Evolutionary conservation across 179 eudicot species (phyloP).

Genomic region (Heliamphora pulchella): DNA sequence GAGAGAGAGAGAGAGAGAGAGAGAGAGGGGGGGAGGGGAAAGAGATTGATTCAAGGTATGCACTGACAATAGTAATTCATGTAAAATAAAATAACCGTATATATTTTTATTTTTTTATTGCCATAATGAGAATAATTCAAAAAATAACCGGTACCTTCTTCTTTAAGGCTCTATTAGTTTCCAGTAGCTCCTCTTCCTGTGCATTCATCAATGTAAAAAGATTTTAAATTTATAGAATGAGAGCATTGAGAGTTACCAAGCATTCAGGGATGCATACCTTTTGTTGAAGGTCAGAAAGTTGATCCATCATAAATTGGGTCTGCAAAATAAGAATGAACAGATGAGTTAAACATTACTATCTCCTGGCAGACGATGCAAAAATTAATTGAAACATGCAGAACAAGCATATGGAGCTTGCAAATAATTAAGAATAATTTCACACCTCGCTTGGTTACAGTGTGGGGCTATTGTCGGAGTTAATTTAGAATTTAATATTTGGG

Average conservation of each 20-base stretch:
- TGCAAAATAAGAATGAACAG: background rate
- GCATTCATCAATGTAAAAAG: background rate
- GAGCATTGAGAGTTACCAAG: background rate
- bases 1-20: rapidly evolving
- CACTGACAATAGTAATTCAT: no score
- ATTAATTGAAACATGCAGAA: background rate
- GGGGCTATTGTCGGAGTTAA: no score
- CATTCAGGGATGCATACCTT: background rate
- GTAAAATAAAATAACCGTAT: no score
- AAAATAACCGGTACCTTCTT: slow-evolving; percentile 4
- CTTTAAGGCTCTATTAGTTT: slow-evolving; percentile 10
- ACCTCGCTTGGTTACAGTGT: no score
- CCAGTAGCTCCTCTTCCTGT: slow-evolving; percentile 13
- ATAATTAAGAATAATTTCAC: no score
- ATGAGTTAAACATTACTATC: no score
- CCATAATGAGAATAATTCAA: no score
- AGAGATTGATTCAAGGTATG: no score
- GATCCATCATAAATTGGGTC: slow-evolving; percentile 17
- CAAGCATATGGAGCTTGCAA: background rate
- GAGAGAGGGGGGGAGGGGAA: no score
- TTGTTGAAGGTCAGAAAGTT: slow-evolving; percentile 15
- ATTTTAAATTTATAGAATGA: background rate
- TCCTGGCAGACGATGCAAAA: background rate
- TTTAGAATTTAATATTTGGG: no score
- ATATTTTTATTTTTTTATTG: no score